phyloP scores from a whole-genome alignment of 2,329 filamentous ascomycete genomes.

The Verticillium albo-atrum region DNA sequence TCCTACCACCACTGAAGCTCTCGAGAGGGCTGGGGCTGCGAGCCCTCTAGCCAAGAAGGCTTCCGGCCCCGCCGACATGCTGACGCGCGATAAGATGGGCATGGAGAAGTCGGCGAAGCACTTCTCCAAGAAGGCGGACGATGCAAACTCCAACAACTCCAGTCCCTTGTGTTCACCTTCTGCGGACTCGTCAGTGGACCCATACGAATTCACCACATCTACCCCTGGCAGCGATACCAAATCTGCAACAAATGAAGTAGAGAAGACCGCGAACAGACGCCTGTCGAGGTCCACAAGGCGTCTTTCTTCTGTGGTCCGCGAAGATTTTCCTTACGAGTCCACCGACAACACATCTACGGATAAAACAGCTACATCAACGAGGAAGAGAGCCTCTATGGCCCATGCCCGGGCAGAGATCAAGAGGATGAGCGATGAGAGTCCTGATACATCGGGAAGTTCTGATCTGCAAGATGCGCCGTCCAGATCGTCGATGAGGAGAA shows the following conservation, averaged over 20 bases:
- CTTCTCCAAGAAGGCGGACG: neutral
- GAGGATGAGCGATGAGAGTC: conserved; percentile 24
- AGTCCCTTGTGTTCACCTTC: neutral
- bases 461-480: conserved; percentile 5
- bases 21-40: conserved; percentile 15
- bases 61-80: conserved; percentile 17
- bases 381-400: conserved; percentile 40
- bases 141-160: neutral
- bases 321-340: conserved; percentile 25
- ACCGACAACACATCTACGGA: conserved; percentile 20
- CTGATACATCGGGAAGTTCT: conserved; percentile 5
- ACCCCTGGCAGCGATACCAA: conserved; percentile 30
- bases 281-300: conserved; percentile 29
- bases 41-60: conserved; percentile 40
- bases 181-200: conserved; percentile 27
- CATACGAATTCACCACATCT: conserved; percentile 51
- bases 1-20: neutral
- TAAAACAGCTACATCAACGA: conserved; percentile 16
- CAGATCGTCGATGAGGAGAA: conserved; percentile 37
- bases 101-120: neutral
- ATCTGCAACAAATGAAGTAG: conserved; percentile 20
- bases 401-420: conserved; percentile 21
- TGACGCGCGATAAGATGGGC: neutral
- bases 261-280: conserved; percentile 21
- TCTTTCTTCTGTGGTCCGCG: conserved; percentile 31